A percentile compares a stretch with the other conserved stretches of the same genome.
These are phyloP conservation scores for Nicotiana benthamiana DNA, from an alignment of 257 asterid species.

Conservation along the genomic window DNA sequence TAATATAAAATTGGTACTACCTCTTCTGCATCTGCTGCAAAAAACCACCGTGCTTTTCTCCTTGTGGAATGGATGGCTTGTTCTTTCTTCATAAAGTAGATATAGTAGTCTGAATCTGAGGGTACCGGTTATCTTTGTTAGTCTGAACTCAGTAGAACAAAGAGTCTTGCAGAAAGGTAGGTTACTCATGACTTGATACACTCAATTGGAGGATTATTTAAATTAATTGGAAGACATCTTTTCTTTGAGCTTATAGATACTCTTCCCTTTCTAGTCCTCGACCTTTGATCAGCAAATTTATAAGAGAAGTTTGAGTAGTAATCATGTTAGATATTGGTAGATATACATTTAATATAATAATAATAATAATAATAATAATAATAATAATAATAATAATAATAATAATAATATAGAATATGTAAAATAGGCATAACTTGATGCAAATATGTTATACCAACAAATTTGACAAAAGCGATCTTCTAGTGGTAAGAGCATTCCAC, in stretches of 20 bases:
- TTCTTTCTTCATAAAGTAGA: not conserved
- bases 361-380: not conserved
- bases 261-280: not conserved
- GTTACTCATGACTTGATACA: not conserved
- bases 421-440: not conserved
- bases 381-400: not conserved
- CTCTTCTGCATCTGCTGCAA: not conserved
- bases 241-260: not conserved
- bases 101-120: not conserved
- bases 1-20: not conserved
- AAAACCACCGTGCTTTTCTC: not conserved
- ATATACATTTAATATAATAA: not conserved
- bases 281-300: not conserved
- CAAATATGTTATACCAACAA: not conserved
- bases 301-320: not conserved
- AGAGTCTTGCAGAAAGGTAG: not conserved
- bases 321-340: not conserved
- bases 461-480: not conserved
- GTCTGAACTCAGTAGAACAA: not conserved
- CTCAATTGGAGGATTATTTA: not conserved
- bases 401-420: not conserved
- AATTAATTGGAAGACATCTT: not conserved
- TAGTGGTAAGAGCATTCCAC: not conserved
- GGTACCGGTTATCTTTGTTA: not conserved
- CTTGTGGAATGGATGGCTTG: not conserved